phyloP scores from a whole-genome alignment of 345 rosid species.

The Zanthoxylum bungeanum region DNA sequence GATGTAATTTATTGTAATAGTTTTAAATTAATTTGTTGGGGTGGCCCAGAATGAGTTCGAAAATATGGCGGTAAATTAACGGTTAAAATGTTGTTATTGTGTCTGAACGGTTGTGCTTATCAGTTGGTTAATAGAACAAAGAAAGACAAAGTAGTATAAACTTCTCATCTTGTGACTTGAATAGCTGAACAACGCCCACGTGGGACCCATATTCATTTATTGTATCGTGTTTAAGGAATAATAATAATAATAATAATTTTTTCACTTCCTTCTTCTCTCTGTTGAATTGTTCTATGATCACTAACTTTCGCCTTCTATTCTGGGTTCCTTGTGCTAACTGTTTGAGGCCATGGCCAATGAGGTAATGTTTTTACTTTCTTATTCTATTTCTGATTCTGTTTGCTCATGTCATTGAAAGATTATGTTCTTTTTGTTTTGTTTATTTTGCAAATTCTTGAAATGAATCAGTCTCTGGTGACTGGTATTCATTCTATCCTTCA shows the following conservation, averaged over 20 bases:
- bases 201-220: conserved; percentile 30
- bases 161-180: conserved; percentile 10
- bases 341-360: conserved; percentile 28
- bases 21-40: not conserved
- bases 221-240: conserved; percentile 21
- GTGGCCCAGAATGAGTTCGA: not conserved
- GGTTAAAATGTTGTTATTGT: conserved; percentile 25
- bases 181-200: conserved; percentile 18
- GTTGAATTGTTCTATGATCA: not conserved
- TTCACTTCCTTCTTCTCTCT: not conserved
- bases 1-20: not conserved
- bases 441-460: not conserved
- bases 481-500: not conserved
- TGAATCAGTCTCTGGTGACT: not conserved
- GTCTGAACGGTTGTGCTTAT: conserved; percentile 18
- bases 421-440: not conserved
- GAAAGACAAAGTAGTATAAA: not conserved
- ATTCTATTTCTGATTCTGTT: not conserved
- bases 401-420: not conserved
- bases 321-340: not conserved
- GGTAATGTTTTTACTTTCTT: conserved; percentile 18
- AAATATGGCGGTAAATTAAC: conserved; percentile 29
- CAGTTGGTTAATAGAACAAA: conserved; percentile 5
- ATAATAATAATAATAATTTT: too few relatives aligned
- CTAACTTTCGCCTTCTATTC: not conserved